phyloP scores from a whole-genome alignment of 352 stramenopile genomes.

The Phytophthora sp. region DNA sequence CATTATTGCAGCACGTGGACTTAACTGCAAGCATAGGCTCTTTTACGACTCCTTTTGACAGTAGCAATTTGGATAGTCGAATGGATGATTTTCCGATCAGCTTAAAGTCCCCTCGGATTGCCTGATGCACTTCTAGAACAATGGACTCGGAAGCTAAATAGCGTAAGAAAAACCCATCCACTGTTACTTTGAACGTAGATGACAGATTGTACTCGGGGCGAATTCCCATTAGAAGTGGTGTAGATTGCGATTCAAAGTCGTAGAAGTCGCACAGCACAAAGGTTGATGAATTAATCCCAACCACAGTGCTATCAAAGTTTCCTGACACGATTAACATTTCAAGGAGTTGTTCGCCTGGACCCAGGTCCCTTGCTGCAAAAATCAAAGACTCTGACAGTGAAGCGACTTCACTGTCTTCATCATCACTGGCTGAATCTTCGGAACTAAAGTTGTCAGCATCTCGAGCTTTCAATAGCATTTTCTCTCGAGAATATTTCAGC shows the following conservation, averaged over 20 bases:
- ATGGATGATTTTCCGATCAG: conserved; percentile 77
- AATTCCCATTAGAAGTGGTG: conserved; percentile 81
- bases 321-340: conserved; percentile 89
- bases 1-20: conserved; percentile 25
- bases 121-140: conserved; percentile 90
- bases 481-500: conserved; percentile 80
- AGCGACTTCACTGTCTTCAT: conserved; percentile 48
- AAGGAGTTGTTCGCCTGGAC: conserved; percentile 90
- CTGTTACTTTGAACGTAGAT: conserved; percentile 91
- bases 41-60: conserved; percentile 79
- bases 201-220: conserved; percentile 92
- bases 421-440: conserved; percentile 43
- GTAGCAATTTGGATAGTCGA: conserved; percentile 73
- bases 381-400: conserved; percentile 76
- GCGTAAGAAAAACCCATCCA: conserved; percentile 93
- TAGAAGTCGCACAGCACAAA: conserved; percentile 95
- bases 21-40: conserved; percentile 58
- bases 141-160: conserved; percentile 91
- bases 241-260: conserved; percentile 94
- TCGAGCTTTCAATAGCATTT: conserved; percentile 38
- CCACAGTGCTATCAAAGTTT: conserved; percentile 68
- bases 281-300: conserved; percentile 81
- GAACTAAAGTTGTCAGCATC: conserved; percentile 27
- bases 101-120: conserved; percentile 88
- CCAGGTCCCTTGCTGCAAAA: conserved; percentile 61